Percentiles rank a stretch among this genome's conserved stretches.
Conservation (phyloP, 345 rosid species). For the Populus alba region DNA sequence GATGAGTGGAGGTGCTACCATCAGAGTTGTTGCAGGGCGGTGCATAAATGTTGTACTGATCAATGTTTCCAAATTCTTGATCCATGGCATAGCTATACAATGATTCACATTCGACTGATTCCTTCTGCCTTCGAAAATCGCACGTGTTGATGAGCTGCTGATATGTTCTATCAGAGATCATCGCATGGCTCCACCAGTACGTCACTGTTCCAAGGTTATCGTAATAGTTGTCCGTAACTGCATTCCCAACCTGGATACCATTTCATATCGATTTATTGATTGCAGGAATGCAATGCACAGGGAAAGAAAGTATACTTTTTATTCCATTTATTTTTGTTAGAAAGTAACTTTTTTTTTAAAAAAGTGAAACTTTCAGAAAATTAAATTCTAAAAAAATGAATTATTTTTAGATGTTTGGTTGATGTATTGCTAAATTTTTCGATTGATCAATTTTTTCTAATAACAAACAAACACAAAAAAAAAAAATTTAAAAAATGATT, state of each 20-base stretch:
- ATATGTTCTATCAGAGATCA: slow-evolving; percentile 88
- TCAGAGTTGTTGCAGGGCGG: slow-evolving; percentile 88
- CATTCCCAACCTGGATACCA: slow-evolving; percentile 77
- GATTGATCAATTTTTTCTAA: too few species aligned
- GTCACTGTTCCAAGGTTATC: slow-evolving; percentile 95
- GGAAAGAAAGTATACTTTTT: neutral
- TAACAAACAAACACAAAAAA: too few species aligned
- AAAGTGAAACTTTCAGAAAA: too few species aligned
- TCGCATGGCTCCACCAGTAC: slow-evolving; percentile 99
- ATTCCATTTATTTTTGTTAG: too few species aligned
- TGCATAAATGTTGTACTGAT: slow-evolving; percentile 90
- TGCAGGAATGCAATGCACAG: neutral
- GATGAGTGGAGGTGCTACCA: slow-evolving; percentile 44
- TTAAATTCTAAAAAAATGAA: too few species aligned
- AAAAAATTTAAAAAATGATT: too few species aligned
- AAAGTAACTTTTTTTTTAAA: too few species aligned
- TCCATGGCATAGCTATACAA: slow-evolving; percentile 89
- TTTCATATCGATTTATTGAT: neutral
- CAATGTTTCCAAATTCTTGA: slow-evolving; percentile 89
- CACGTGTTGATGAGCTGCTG: slow-evolving; percentile 76
- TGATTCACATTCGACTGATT: slow-evolving; percentile 86
- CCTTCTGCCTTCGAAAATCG: slow-evolving; percentile 72
- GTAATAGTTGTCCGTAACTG: slow-evolving; percentile 87
- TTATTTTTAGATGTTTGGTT: too few species aligned
- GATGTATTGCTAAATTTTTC: too few species aligned